Percentiles rank a stretch among this genome's conserved stretches.
Evolutionary conservation across 1,284 basidiomycete species (phyloP).

Genomic region (Sphaerobolus stellatus): DNA sequence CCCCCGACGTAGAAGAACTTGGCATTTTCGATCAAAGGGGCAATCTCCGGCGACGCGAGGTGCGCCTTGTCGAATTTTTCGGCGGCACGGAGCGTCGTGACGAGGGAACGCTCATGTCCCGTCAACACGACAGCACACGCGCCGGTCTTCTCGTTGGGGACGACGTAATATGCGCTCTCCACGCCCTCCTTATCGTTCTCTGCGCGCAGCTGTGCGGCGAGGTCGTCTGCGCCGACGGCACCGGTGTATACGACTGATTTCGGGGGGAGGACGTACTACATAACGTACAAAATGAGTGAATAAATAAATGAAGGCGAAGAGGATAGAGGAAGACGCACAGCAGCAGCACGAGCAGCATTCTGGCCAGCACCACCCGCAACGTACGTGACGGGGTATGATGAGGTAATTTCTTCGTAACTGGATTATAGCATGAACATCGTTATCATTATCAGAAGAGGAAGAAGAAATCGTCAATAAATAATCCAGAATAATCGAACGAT

Average conservation of each 20-base stretch:
- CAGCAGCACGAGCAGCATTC: conserved; percentile 94
- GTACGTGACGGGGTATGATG: conserved; percentile 79
- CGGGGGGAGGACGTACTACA: conserved; percentile 85
- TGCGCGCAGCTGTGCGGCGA: conserved; percentile 86
- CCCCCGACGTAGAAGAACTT: conserved; percentile 95
- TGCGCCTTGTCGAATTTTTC: conserved; percentile 86
- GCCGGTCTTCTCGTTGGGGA: conserved; percentile 86
- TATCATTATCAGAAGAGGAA: too few relatives aligned
- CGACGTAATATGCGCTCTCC: conserved; percentile 86
- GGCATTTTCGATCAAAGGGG: conserved; percentile 76
- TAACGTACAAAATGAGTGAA: conserved; percentile 10
- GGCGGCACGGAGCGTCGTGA: conserved; percentile 87
- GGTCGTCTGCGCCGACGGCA: conserved; percentile 89
- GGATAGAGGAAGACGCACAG: conserved; percentile 58
- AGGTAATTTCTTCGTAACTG: conserved; percentile 88
- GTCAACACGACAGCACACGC: conserved; percentile 97
- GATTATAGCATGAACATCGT: too few relatives aligned
- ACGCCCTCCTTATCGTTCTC: conserved; percentile 96
- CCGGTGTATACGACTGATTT: conserved; percentile 94
- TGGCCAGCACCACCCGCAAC: conserved; percentile 97
- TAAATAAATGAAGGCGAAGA: not conserved
- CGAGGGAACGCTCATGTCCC: conserved; percentile 89
- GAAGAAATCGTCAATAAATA: not conserved
- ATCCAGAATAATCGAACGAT: not conserved
- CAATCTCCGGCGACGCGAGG: conserved; percentile 75